Base-by-base conservation (phyloP, 192 early-diverging fungal genomes). In the Phycomyces blakesleeanus region DNA sequence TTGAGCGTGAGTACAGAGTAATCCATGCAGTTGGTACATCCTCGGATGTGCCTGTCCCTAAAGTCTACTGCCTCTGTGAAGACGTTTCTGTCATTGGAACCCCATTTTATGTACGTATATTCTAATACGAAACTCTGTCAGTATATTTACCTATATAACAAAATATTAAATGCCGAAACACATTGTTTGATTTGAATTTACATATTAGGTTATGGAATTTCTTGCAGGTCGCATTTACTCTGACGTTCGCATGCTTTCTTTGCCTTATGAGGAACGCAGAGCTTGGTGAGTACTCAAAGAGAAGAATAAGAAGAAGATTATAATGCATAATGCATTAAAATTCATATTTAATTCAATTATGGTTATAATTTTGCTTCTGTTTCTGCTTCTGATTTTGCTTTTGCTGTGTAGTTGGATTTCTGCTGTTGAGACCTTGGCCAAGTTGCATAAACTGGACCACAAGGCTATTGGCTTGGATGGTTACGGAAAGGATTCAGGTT, bases 1-100 rank as follows among this genome's bases (percentile, higher is more conserved):
- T 98, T 55, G 96, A 98, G 66, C 82, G 96, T 51, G 94, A 98
- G 74, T 95, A 81, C 76, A 75, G 83, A 25, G 80, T 96, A 12
- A 79, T 98, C 25, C 66, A 83, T 55, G 93, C 92, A 5, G 83
- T 98, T 22, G 83, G 84, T 50, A 61, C 69, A 39, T 68, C 89
- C 59, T 81, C 92, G 6, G 71, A 86, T 42, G 89, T 98, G 1
- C 96, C 96, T 3, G 96, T 98, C 4, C 96, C 96, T 7, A 81
- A 82, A 50, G 92, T 94, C 9, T 92, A 90, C 63, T 76, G 81
- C 16, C 84, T 98, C 29, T 98, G 96, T 71, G 90, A 96, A 67
- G 91, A 98, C 69, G 50, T 55, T n/a, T 64, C 66, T 18, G 84
- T 98, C 20, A 69, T 96, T 37, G 96, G 92, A 10, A 96, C 96